Evolutionary conservation across 805 yeast species (phyloP), one percentile per base, ranked within the genome.

Genomic region (Yamadazyma takamatsuzukensis): DNA sequence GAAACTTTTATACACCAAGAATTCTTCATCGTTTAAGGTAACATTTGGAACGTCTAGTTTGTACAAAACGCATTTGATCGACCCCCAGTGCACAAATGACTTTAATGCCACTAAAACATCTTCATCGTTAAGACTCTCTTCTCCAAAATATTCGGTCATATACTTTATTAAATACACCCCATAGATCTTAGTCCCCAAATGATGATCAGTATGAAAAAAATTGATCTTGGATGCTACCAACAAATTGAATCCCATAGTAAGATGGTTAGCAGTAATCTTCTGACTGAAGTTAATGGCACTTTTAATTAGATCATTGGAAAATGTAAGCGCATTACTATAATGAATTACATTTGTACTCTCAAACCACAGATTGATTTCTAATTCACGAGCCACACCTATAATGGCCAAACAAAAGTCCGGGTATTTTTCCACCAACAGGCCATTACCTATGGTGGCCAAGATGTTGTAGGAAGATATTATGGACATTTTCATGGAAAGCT

Each of bases 181-280:
- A 35, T 72, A 76, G 14, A 73, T 48, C 32, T 57, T 61, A n/a
- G 74, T 69, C 33, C 74, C 68, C 13, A 70, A 65, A 47, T 68
- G 75, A 44, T 74, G 80, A 46, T 74, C 79, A 1, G 78, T 70
- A 39, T 74, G 79, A 34, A 73, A 57, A 42, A 73, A 74, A 45
- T 73, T 71, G 39, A 74, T 58, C 40, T 71, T 72, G 12, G 76
- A 53, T 13, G 74, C 68, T 18, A 66, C 53, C 37, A 74, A 36
- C 12, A 74, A 48, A 40, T 59, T 55, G 27, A 64, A 50, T 4
- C 78, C 79, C 45, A 54, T 52, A 17, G 45, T 41, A 24, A 73
- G 54, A 41, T 73, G 75, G 4, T 48, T 34, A 1, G 51, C 51
- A 1, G 49, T 40, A 4, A 67, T 59, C 2, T 39, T 33, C 4